Base-by-base conservation (phyloP, 495 filamentous ascomycete species). In the Talaromyces ruber region DNA sequence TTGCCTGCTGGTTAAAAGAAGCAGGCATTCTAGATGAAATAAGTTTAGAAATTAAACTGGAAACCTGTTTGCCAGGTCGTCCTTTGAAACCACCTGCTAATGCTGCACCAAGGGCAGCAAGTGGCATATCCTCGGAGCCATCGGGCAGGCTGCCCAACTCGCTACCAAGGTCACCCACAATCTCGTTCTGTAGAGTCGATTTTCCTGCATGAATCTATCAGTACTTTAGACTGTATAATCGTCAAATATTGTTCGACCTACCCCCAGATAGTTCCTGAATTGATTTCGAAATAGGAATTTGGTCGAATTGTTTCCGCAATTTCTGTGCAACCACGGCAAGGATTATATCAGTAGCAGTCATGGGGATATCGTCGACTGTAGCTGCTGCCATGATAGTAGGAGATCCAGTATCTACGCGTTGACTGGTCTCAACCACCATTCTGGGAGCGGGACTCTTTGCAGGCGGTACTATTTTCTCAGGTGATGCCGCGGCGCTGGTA, bases 21-120 rank as follows among this genome's bases (percentile, higher is more conserved):
- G 92, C 94, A 32, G 94, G 95, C 94, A 98, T 98, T 74, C 98
- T 98, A 5, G 94, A 96, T 3, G 94, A 97, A 29, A 98, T 92
- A 70, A 97, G 79, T 62, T 92, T 86, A 29, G 94, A 92, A 69
- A 98, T 88, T 59, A 98, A 84, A 5, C 93, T 95, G 30, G 90
- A 90, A 0, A 93, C 92, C 61, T 97, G 94, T 77, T 98, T 98
- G 64, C 94, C 94, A 50, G 97, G 85, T 76, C 97, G 92, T 58
- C 94, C 93, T 72, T 97, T 93, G 79, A 98, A 98, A 37, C 93
- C 96, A 28, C 90, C 86, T 75, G 98, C 94, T 88, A 98, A 96
- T 12, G 94, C 80, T 56, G 90, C 92, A 74, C 94, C 91, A 53
- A 98, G 81, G 76, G 98, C 95, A 68, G 97, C 94, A 45, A 98